phyloP scores from a whole-genome alignment of 2,329 filamentous ascomycete species.

The Fusarium protoensiforme region DNA sequence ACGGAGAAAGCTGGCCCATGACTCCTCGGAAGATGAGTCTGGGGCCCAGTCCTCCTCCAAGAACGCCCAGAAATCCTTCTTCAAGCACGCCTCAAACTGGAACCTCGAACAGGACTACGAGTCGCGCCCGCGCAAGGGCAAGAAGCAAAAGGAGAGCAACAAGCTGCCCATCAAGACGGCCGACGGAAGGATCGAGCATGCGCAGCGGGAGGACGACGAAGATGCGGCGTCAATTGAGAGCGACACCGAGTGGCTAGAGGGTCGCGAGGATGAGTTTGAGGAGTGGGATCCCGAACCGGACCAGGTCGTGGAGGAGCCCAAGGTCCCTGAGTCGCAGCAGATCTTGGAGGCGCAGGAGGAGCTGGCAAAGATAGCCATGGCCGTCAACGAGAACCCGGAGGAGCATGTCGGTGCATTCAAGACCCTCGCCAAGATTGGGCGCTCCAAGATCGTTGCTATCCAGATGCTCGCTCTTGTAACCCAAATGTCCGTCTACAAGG shows the following conservation, averaged over 20 bases:
- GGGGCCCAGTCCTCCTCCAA: constrained; percentile 46
- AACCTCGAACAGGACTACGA: constrained; percentile 94
- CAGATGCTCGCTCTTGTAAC: constrained; percentile 88
- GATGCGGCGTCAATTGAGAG: constrained; percentile 66
- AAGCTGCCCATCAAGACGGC: constrained; percentile 88
- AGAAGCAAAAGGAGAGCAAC: constrained; percentile 78
- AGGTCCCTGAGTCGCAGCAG: constrained; percentile 80
- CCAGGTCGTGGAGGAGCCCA: constrained; percentile 65
- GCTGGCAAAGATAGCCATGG: constrained; percentile 81
- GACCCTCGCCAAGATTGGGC: constrained; percentile 77
- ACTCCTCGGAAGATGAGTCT: constrained; percentile 58
- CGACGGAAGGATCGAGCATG: constrained; percentile 76
- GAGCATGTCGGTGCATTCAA: constrained; percentile 87
- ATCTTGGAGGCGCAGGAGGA: constrained; percentile 92
- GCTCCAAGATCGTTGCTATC: constrained; percentile 76
- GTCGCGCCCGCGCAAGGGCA: constrained; percentile 79
- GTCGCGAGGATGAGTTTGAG: constrained; percentile 64
- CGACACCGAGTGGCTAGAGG: constrained; percentile 73
- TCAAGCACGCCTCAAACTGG: constrained; percentile 83
- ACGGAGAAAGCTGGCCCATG: constrained; percentile 68
- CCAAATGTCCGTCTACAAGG: constrained; percentile 91
- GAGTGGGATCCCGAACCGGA: constrained; percentile 60
- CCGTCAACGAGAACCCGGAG: constrained; percentile 92
- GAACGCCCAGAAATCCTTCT: constrained; percentile 71
- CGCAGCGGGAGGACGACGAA: constrained; percentile 67